Evolutionary conservation across 192 early-diverging fungal genomes (phyloP), one percentile per base, ranked within the genome.

Genomic region (Paraglomus occultum): DNA sequence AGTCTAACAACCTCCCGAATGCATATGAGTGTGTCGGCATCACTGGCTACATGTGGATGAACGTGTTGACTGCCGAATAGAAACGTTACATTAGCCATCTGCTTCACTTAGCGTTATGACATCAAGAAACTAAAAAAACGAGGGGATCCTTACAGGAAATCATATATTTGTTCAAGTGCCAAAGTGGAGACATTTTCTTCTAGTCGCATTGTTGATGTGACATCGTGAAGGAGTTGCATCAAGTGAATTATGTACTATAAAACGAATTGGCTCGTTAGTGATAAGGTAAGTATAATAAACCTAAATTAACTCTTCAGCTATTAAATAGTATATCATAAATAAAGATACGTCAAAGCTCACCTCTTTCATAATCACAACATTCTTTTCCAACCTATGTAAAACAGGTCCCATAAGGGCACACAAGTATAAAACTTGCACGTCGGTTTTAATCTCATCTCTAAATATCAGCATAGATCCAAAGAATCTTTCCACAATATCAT

Each of bases 361-460:
- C 22, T 48, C 44, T 38, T 49, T 10, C 39, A 70, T 49, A 38
- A 48, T 20, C 11, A 59, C 39, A 20, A 22, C 7, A 31, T 11
- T n/a, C 45, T 84, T 82, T 61, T 88, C 91, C 44, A 91, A 81
- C 23, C 91, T 79, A 76, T 92, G 85, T 46, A 91, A 73, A 15
- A 87, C 74, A 2, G 91, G 91, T 5, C 91, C 91, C 17, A 91
- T 63, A 40, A 90, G 73, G 7, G 86, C 84, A 63, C 89, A 90
- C 47, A 91, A 71, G 58, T 90, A 92, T 23, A 91, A 77, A 10
- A 91, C 64, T 59, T 92, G 91, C 2, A 84, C 80, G 71, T 92
- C 91, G 1, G 90, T 87, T 51, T 77, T 75, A 47, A 87, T 73
- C 66, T 73, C 74, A 52, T 76, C 73, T 2, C 59, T 76, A 15